Base-by-base conservation (phyloP, 495 filamentous ascomycete genomes). In the Penicillium lagena region DNA sequence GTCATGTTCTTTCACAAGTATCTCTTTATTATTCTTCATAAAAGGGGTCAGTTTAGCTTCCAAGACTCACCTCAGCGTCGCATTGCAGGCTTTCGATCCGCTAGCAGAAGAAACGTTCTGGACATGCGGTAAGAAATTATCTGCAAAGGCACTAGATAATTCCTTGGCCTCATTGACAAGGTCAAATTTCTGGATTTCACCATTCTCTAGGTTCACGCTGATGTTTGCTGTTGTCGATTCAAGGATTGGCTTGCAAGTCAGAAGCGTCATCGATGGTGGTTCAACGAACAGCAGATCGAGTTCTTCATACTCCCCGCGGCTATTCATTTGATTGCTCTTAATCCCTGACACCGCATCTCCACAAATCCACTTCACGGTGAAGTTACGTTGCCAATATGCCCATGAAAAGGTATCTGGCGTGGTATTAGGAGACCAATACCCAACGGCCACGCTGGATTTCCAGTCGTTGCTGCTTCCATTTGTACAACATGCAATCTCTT, bases 291-390 rank as follows among this genome's bases (percentile, higher is more conserved):
- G 35, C 39, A 56, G 46, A 14, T 49, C 53, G 6, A 37, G 14
- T 13, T 37, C 35, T n/a, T 12, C 44, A 12, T 27, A 39, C 27
- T 17, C 17, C 4, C 14, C 4, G 6, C 30, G 10, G 3, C 33
- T 9, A 7, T 32, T 49, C 0, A 2, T 17, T n/a, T 43, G 35
- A 12, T n/a, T n/a, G n/a, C n/a, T n/a, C n/a, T n/a, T n/a, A n/a
- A 53, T 47, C 1, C 46, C 47, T 3, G 54, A 42, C 0, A 50
- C 15, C 4, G 54, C 46, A 13, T 50, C 10, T 1, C 54, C 54
- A 9, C 50, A 35, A 12, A 71, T 47, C 60, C 63, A 67, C 36
- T 67, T 68, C 2, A 57, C 47, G 0, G 64, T 60, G 37, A 71
- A 62, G 29, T 64, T 66, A n/a, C 27, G 34, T 4, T 55, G 45